Percentiles rank a stretch among this genome's conserved stretches.
Evolutionary conservation across 495 filamentous ascomycete genomes (phyloP).

Genomic region (Aspergillus saccharolyticus): DNA sequence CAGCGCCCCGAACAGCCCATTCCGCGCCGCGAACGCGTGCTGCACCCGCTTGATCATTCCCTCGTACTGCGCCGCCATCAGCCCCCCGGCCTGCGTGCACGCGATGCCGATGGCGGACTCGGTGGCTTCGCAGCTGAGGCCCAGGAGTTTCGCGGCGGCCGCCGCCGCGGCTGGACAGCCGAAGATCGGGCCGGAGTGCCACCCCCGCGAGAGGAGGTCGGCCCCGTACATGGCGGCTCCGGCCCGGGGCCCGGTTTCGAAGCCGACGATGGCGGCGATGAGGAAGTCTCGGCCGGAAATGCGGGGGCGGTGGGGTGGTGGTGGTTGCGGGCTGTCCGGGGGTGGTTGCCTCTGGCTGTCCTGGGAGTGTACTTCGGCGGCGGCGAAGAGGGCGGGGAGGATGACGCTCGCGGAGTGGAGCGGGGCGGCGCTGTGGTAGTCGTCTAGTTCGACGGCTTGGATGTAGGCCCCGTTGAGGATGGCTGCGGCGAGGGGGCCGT

Average conservation of each 20-base stretch:
- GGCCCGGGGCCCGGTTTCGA: background rate
- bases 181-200: background rate
- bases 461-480: background rate
- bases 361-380: background rate
- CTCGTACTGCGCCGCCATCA: constrained; percentile 3
- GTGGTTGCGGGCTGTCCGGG: too few species aligned
- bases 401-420: background rate
- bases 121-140: background rate
- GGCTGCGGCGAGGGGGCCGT: background rate
- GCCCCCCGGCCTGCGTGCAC: background rate
- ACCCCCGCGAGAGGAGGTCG: background rate
- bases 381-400: background rate
- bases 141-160: background rate
- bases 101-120: background rate
- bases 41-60: constrained; percentile 7
- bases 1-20: constrained; percentile 37
- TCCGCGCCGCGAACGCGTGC: constrained; percentile 43
- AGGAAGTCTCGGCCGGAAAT: background rate
- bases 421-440: constrained; percentile 1
- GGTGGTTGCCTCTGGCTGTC: background rate
- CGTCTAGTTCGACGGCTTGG: background rate
- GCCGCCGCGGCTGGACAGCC: background rate
- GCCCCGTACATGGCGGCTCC: background rate
- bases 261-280: background rate
- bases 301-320: background rate